Base-by-base conservation (phyloP, 1,284 basidiomycete genomes). In the Ganoderma multipileum region DNA sequence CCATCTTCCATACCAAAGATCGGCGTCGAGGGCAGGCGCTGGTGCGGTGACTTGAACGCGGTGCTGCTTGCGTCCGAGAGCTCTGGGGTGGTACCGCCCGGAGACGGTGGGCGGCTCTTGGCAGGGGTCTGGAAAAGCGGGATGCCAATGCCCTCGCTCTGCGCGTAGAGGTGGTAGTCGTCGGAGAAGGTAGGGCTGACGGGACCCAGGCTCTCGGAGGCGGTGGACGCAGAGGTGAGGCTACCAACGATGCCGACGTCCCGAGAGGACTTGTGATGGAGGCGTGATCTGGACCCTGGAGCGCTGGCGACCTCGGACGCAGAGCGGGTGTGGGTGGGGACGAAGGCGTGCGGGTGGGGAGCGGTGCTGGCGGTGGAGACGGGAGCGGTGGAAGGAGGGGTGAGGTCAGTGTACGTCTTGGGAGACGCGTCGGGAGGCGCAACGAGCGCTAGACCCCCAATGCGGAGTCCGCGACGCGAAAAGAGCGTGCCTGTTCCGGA, bases 371-470 rank as follows among this genome's bases (percentile, higher is more conserved):
- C 68, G 76, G 72, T 63, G 79, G 71, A 60, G 59, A 74, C 67
- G 38, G 87, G 85, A 26, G 83, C 82, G 47, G 84, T 81, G n/a
- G 82, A 78, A n/a, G 86, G 86, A 69, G 88, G 84, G 11, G 85
- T 83, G 63, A 87, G 78, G 69, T 85, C 82, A 41, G 84, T 81
- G 74, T 88, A 87, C 11, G 82, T 77, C 68, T 78, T 81, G n/a
- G 84, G 82, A n/a, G 86, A 84, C 73, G 86, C 86, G 79, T 92
- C 91, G 63, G 89, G 88, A 65, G 89, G 91, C 66, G 89, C 88
- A 67, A 91, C 87, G 71, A 91, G 82, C 65, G 91, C 88, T 44
- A 91, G 82, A 50, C 86, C 86, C 28, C 82, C 79, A 28, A 89
- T 80, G 72, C 82, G 82, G 64, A 83, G 77, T 62, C 84, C 82